These are phyloP conservation scores for Phytopythium boreale DNA, from an alignment of 352 stramenopile species.

Conservation along the genomic window DNA sequence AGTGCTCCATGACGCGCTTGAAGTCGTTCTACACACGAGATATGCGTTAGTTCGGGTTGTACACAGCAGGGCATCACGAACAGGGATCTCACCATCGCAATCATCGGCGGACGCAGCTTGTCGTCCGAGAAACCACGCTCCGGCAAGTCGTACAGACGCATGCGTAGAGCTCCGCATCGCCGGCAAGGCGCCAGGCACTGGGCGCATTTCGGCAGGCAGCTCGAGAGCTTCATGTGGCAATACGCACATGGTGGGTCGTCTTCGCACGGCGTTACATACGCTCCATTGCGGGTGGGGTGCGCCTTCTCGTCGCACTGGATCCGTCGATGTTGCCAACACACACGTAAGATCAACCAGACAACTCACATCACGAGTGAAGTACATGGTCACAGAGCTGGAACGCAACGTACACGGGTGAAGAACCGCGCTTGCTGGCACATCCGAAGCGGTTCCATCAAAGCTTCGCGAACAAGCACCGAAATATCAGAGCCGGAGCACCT, in stretches of 20 bases:
- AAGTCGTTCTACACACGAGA: slow-evolving; percentile 90
- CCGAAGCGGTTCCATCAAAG: slow-evolving; percentile 96
- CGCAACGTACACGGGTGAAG: slow-evolving; percentile 59
- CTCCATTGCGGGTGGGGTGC: slow-evolving; percentile 46
- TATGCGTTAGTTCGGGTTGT: not conserved
- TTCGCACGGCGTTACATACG: slow-evolving; percentile 78
- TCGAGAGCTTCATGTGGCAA: slow-evolving; percentile 89
- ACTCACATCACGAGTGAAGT: not conserved
- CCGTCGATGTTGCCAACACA: not conserved
- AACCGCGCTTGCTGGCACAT: slow-evolving; percentile 97
- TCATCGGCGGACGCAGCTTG: slow-evolving; percentile 83
- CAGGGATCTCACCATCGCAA: slow-evolving; percentile 62
- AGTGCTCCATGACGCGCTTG: slow-evolving; percentile 93
- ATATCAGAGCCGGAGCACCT: slow-evolving; percentile 96
- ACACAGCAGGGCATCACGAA: not conserved
- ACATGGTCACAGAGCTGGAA: not conserved
- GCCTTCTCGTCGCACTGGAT: slow-evolving; percentile 79
- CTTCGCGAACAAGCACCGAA: slow-evolving; percentile 95
- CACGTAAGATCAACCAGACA: not conserved
- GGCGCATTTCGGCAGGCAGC: slow-evolving; percentile 52
- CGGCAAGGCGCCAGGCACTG: slow-evolving; percentile 72
- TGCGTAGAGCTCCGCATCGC: slow-evolving; percentile 72
- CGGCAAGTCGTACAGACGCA: slow-evolving; percentile 84
- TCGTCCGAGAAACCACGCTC: slow-evolving; percentile 81
- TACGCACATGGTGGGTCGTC: slow-evolving; percentile 84